Evolutionary conservation across 805 yeast genomes (phyloP).

Genomic region (Sugiyamaella floridensis): DNA sequence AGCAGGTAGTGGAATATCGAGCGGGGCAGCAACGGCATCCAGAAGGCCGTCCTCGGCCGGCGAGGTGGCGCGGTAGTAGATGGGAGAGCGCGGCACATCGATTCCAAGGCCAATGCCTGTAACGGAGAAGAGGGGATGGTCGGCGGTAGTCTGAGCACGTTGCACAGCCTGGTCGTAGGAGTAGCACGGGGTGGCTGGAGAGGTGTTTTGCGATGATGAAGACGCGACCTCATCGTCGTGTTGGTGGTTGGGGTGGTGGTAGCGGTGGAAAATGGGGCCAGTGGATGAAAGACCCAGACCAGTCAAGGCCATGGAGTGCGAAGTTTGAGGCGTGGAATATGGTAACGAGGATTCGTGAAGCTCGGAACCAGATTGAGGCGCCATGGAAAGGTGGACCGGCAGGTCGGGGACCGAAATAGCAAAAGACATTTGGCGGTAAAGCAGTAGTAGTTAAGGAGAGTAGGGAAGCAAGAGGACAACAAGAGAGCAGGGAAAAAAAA

Average conservation of each 20-base stretch:
- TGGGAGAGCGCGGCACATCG: constrained; percentile 5
- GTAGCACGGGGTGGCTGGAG: constrained; percentile 17
- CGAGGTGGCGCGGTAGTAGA: constrained; percentile 4
- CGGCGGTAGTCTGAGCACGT: background rate
- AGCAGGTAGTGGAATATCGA: background rate
- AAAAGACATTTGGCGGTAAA: background rate
- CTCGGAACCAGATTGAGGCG: too few relatives aligned
- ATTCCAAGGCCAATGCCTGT: constrained; percentile 5
- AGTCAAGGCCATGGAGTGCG: too few relatives aligned
- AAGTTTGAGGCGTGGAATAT: too few relatives aligned
- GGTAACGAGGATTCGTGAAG: too few relatives aligned
- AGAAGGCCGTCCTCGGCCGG: background rate
- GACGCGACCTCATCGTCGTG: constrained; percentile 4
- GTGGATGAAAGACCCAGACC: background rate
- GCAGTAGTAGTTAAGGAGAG: background rate
- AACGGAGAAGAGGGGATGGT: background rate
- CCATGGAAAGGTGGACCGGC: background rate
- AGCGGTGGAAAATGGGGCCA: background rate
- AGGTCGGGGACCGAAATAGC: background rate
- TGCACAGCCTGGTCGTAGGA: background rate
- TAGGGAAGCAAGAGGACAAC: background rate
- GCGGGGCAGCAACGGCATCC: background rate
- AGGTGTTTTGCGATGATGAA: constrained; percentile 6
- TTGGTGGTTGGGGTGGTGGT: background rate
- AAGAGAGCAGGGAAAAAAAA: background rate